Base-by-base conservation (phyloP, 768 basidiomycete genomes). In the Mycena vulgaris region DNA sequence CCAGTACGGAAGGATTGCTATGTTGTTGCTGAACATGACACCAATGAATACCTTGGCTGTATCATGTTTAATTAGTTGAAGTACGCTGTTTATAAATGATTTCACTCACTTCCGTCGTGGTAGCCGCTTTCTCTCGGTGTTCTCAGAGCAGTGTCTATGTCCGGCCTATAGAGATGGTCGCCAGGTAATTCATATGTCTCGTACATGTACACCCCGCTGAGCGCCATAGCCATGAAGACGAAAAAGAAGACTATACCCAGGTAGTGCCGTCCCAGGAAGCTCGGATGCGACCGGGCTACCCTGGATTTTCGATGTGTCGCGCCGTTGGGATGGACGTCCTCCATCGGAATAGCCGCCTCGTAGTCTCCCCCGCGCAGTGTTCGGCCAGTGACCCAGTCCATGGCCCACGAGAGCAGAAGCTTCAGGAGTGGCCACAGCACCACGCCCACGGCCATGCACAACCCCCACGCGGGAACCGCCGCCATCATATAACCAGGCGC, bases 21-120 rank as follows among this genome's bases (percentile, higher is more conserved):
- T 74, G 42, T 84, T 84, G 57, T 85, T 77, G 75, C 76, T 79
- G 68, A 86, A 82, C 77, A 84, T 81, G 2, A 82, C 84, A 19
- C 80, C 83, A 72, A 84, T 80, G 64, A 80, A 83, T 25, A 82
- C 74, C 35, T 80, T 78, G 39, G 82, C 80, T 75, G 59, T 9
- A 14, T 8, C n/a, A 19, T 35, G 6, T 51, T 51, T 28, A 28
- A 27, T n/a, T 6, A 35, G 8, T n/a, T 51, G 7, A 17, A 17
- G 16, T 13, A 5, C 28, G 21, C 28, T 4, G 45, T 23, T 23
- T 13, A 11, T n/a, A 47, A 35, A 35, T 35, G 13, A 35, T 35
- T 35, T 13, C 13, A 13, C 33, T 13, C 13, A 35, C 33, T 35
- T 13, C 33, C 33, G 33, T 35, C 13, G 33, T 35, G 13, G 33